Percentiles rank a stretch among this genome's conserved stretches.
These are phyloP conservation scores for Tetrahymena borealis DNA, from an alignment of 73 alveolate genomes.

Conservation along the genomic window DNA sequence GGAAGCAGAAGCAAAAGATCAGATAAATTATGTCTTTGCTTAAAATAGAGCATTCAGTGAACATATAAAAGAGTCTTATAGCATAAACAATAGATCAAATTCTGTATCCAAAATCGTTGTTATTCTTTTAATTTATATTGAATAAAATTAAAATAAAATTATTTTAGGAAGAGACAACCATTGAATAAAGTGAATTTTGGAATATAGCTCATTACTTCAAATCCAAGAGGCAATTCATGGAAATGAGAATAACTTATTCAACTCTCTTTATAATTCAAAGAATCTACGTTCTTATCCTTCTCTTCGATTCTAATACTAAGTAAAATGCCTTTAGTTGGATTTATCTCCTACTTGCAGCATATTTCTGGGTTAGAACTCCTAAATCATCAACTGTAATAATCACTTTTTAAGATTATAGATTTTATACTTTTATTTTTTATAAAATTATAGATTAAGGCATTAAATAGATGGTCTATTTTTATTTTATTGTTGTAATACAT, in stretches of 20 bases:
- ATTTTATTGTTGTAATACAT: background rate
- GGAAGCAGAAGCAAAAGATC: background rate
- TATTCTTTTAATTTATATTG: no score
- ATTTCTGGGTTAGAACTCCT: background rate
- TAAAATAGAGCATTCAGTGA: background rate
- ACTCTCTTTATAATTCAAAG: background rate
- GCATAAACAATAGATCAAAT: background rate
- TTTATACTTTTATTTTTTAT: background rate
- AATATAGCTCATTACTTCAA: background rate
- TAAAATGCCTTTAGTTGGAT: background rate
- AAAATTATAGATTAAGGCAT: background rate
- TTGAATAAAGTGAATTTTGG: background rate
- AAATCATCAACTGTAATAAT: background rate
- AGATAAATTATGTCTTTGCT: background rate
- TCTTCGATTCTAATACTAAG: background rate
- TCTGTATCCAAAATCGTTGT: background rate
- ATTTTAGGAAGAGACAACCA: background rate
- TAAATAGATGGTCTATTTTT: background rate
- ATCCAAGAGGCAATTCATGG: background rate
- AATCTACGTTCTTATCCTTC: background rate
- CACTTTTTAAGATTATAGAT: background rate
- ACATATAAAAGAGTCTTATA: background rate
- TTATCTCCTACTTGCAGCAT: background rate
- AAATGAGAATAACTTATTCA: background rate
- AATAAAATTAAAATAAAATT: no score